Base-by-base conservation (phyloP, 495 filamentous ascomycete species). In the Aspergillus homomorphus region DNA sequence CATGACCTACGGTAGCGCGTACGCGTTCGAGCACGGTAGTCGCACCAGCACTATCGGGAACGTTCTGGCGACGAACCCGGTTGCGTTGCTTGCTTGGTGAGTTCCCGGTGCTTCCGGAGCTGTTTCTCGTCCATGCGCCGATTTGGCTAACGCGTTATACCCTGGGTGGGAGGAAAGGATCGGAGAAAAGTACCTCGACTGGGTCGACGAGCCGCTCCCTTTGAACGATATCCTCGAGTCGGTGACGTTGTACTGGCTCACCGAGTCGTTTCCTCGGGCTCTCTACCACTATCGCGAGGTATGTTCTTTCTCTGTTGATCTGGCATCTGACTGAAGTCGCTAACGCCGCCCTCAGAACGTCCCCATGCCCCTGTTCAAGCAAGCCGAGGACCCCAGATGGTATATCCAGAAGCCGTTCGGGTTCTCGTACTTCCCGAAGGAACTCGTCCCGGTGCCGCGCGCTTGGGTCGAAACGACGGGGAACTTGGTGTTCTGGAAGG, bases 221-320 rank as follows among this genome's bases (percentile, higher is more conserved):
- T 53, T 81, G 3, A 73, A 87, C 19, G 76, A 69, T 6, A 86
- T 90, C 30, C 74, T 89, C 4, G 77, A 81, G 26, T 68, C 74
- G 1, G 73, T 87, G 20, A 81, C 77, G 2, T 66, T 88, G 19
- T 90, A 86, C 68, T 89, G 87, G 87, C 76, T 88, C 24, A 88
- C 84, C 0, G 73, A 84, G 6, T 78, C 79, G 3, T 83, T 83
- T 48, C 76, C 82, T 8, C 73, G 80, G 5, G 71, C 76, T 2
- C 80, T 89, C 42, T 89, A 86, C 65, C 75, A 71, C 0, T 87
- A 83, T 66, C 79, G 78, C 15, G 63, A 71, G 65, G 68, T 80
- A 51, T 50, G 66, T 26, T 23, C 20, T 45, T 45, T 41, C 15
- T 38, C 38, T 18, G 2, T 23, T 46, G 7, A 51, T 3, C 21